A percentile compares a stretch with the other conserved stretches of the same genome.
Conservation (phyloP, 1,139 yeast genomes). For the Hansenula anomala region DNA sequence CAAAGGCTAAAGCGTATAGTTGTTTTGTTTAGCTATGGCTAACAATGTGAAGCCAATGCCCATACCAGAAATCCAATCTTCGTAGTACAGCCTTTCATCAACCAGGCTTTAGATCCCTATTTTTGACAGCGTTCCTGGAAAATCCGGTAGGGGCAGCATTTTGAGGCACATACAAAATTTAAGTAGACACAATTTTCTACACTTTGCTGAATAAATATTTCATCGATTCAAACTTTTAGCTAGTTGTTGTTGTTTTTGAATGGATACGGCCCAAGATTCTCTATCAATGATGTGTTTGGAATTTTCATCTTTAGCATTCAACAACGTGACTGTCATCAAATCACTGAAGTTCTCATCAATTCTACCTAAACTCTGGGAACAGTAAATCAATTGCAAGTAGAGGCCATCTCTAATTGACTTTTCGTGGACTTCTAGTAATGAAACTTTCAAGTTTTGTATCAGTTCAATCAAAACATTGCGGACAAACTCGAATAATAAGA, state of each 20-base stretch:
- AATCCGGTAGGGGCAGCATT: background rate
- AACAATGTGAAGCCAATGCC: too few species aligned
- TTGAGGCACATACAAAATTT: background rate
- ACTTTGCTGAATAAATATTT: too few species aligned
- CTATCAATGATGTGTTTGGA: constrained; percentile 21
- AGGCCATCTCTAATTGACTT: constrained; percentile 53
- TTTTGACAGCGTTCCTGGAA: background rate
- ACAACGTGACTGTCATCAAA: constrained; percentile 25
- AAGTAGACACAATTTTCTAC: too few species aligned
- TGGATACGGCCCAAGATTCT: constrained; percentile 32
- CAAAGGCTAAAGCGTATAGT: too few species aligned
- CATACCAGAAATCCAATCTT: too few species aligned
- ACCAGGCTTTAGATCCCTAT: too few species aligned
- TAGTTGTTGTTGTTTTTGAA: constrained; percentile 33
- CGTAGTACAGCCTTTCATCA: too few species aligned
- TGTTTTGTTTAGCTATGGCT: too few species aligned
- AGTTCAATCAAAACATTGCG: constrained; percentile 32
- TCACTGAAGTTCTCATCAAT: constrained; percentile 66
- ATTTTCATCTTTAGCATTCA: constrained; percentile 10
- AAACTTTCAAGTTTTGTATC: constrained; percentile 28
- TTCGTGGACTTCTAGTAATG: constrained; percentile 33
- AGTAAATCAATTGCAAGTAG: constrained; percentile 67
- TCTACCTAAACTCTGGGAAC: constrained; percentile 69
- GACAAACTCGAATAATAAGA: constrained; percentile 38
- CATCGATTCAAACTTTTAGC: constrained; percentile 19